Evolutionary conservation across 352 stramenopile species (phyloP).

Genomic region (Pythium insidiosum): DNA sequence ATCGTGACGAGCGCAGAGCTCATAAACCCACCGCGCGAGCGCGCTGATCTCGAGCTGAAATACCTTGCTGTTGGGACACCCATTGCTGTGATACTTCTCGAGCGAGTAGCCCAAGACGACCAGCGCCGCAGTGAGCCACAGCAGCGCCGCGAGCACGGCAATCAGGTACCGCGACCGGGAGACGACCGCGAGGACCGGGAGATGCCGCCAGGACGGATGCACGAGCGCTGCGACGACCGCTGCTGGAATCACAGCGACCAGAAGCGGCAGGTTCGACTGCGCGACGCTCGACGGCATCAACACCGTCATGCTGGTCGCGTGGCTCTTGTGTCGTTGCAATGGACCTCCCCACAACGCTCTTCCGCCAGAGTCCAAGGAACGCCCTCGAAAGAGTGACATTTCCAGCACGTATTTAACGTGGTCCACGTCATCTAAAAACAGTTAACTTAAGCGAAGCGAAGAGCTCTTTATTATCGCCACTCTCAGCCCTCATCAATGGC

Average conservation of each 20-base stretch:
- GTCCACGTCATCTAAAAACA: no score
- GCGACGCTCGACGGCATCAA: conserved; percentile 75
- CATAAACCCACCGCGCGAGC: conserved; percentile 56
- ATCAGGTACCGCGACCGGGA: conserved; percentile 1
- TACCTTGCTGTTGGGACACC: conserved; percentile 51
- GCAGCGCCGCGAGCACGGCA: conserved; percentile 37
- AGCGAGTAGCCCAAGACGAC: conserved; percentile 32
- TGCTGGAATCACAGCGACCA: conserved; percentile 19
- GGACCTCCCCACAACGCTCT: no score
- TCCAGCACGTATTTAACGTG: no score
- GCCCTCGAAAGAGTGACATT: no score
- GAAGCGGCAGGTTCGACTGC: conserved; percentile 61
- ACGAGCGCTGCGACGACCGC: conserved; percentile 22
- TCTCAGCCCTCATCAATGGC: no score
- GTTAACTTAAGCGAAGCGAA: no score
- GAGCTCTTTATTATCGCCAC: no score
- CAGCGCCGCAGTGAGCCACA: conserved; percentile 23
- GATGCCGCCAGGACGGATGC: conserved; percentile 31
- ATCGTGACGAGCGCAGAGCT: conserved; percentile 32
- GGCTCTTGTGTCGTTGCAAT: no score
- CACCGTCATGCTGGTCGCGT: conserved; percentile 33
- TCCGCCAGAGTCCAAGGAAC: no score
- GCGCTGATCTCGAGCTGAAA: conserved; percentile 68
- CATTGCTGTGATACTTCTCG: conserved; percentile 51
- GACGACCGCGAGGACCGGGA: conserved; percentile 15